phyloP scores from a whole-genome alignment of 1,139 yeast species.

The Eremothecium coryli region DNA sequence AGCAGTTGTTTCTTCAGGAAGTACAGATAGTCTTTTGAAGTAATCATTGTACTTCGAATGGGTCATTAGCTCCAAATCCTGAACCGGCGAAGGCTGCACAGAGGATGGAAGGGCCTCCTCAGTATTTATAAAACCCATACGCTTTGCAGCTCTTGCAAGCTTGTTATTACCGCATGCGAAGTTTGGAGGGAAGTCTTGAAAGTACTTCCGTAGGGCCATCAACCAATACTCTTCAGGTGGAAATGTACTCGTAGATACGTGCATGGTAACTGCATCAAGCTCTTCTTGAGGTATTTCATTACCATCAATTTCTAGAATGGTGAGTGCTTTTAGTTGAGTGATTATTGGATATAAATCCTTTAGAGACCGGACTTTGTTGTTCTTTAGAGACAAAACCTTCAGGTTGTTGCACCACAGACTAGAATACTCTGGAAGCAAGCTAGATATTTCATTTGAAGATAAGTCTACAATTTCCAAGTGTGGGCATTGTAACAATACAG shows the following conservation, averaged over 20 bases:
- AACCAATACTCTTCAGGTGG: constrained; percentile 27
- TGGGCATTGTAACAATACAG: constrained; percentile 35
- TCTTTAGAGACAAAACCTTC: constrained; percentile 53
- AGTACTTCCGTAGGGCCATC: constrained; percentile 25
- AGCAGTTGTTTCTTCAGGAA: constrained; percentile 42
- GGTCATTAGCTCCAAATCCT: constrained; percentile 21
- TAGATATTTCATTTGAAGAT: constrained; percentile 45
- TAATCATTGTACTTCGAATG: constrained; percentile 51
- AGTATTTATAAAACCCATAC: constrained; percentile 54
- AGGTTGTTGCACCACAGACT: constrained; percentile 35
- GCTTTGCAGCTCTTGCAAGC: constrained; percentile 47
- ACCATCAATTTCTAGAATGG: constrained; percentile 59
- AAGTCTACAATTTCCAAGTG: constrained; percentile 59
- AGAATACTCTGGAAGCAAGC: constrained; percentile 38
- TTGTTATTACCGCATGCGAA: constrained; percentile 11
- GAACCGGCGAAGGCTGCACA: constrained; percentile 14
- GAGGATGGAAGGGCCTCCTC: constrained; percentile 13
- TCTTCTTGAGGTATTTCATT: constrained; percentile 60
- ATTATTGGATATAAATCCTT: constrained; percentile 50
- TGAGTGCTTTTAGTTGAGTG: constrained; percentile 43
- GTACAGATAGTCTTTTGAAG: constrained; percentile 58
- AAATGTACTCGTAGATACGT: constrained; percentile 22
- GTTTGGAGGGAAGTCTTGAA: constrained; percentile 18
- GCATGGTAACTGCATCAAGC: constrained; percentile 43
- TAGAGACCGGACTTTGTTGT: constrained; percentile 49